phyloP scores from a whole-genome alignment of 2,329 filamentous ascomycete genomes.

The Ophiostoma pallidulum region DNA sequence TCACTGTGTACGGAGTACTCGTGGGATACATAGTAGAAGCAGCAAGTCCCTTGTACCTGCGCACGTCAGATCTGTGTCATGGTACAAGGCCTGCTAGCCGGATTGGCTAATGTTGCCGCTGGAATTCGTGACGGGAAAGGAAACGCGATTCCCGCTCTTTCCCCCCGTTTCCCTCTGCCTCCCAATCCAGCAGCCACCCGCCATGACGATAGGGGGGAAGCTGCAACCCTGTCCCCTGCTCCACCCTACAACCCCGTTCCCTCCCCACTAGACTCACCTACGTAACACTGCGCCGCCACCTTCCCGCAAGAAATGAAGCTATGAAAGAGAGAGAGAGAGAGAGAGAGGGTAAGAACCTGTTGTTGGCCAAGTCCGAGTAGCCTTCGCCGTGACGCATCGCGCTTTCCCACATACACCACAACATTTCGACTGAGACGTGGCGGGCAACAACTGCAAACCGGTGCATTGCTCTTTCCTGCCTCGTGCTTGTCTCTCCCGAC shows the following conservation, averaged over 20 bases:
- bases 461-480: neutral
- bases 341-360: no score
- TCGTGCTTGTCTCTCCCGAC: neutral
- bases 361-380: no score
- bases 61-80: no score
- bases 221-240: neutral
- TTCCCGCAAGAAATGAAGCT: slow-evolving; percentile 8
- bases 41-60: no score
- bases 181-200: no score
- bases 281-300: slow-evolving; percentile 11
- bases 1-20: no score
- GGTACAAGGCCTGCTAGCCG: no score
- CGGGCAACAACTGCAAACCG: neutral
- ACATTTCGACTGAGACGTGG: neutral
- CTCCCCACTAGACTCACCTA: slow-evolving; percentile 6
- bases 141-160: slow-evolving; percentile 1
- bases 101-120: no score
- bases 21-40: no score
- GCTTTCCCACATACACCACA: neutral
- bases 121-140: no score
- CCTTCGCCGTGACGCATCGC: neutral
- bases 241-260: slow-evolving; percentile 6
- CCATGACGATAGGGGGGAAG: neutral
- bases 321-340: neutral
- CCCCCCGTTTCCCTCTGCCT: slow-evolving; percentile 1